phyloP scores from a whole-genome alignment of 805 yeast species.

The Schizosaccharomyces octosporus region DNA sequence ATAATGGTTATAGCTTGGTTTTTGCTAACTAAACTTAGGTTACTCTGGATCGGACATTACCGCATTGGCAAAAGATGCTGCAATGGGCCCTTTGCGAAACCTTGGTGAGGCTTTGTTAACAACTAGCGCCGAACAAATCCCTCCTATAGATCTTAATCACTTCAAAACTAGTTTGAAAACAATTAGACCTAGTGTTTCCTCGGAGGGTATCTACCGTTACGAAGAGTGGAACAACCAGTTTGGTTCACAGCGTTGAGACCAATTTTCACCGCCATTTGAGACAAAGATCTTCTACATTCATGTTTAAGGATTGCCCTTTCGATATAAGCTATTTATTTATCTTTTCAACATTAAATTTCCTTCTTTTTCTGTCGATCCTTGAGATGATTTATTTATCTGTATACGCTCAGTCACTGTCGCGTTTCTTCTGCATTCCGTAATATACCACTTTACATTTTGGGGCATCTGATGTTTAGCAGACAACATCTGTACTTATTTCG shows the following conservation, averaged over 20 bases:
- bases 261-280: background rate
- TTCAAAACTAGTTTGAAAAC: slow-evolving; percentile 51
- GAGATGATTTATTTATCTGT: too few relatives aligned
- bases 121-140: slow-evolving; percentile 45
- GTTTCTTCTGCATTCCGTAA: too few relatives aligned
- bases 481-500: too few relatives aligned
- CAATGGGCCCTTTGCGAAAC: slow-evolving; percentile 58
- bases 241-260: background rate
- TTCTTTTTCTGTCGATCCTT: too few relatives aligned
- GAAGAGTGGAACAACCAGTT: slow-evolving; percentile 45
- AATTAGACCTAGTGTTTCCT: slow-evolving; percentile 71
- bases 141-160: slow-evolving; percentile 51
- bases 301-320: too few relatives aligned
- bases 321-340: too few relatives aligned
- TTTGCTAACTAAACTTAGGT: slow-evolving; percentile 20
- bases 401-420: too few relatives aligned
- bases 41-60: slow-evolving; percentile 84
- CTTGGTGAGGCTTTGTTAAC: slow-evolving; percentile 60
- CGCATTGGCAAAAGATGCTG: slow-evolving; percentile 79
- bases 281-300: too few relatives aligned
- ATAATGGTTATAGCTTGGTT: slow-evolving; percentile 66
- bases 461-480: too few relatives aligned
- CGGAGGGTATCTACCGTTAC: slow-evolving; percentile 52
- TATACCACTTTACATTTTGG: too few relatives aligned
- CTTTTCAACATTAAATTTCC: too few relatives aligned